Base-by-base conservation (phyloP, 768 basidiomycete species). In the Leucogyrophana mollusca region DNA sequence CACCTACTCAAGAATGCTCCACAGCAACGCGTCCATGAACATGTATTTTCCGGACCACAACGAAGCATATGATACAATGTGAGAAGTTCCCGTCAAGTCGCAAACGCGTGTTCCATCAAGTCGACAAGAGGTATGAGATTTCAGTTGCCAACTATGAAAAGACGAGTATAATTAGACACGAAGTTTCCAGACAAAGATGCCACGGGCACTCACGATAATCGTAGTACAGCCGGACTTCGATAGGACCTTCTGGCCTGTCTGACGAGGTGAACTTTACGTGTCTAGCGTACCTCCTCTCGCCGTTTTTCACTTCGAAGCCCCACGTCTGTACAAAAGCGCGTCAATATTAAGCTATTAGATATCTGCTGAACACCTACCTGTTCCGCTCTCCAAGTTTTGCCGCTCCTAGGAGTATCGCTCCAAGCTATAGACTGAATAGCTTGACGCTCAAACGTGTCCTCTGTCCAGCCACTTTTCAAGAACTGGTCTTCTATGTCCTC, bases 191-290 rank as follows among this genome's bases (percentile, higher is more conserved):
- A 13, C 6, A 13, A 13, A 7, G 13, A 30, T 30, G 27, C 27
- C 7, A 21, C 16, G n/a, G 35, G 25, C 9, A 67, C 84, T 63
- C 43, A 87, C 85, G 46, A 52, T 87, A 87, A 56, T 88, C 83
- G 50, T 87, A 90, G 16, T 84, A 70, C 30, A 88, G 59, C 34
- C 71, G 76, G 9, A 72, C 68, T 46, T 78, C 68, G 40, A 87
- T 78, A 27, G 65, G 56, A 5, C 53, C 52, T 11, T 78, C 76
- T 53, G 83, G 76, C 9, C 69, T 78, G 24, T 69, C 57, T 4
- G 84, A 77, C 1, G 84, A 84, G 4, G 75, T 79, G 62, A 88
- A 88, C 50, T 75, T 72, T 50, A 86, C 64, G 53, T 76, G 80
- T 45, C 85, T 73, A 4, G 73, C 69, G 54, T 87, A 81, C 49